Percentiles rank a stretch among this genome's conserved stretches.
Evolutionary conservation across 2,329 filamentous ascomycete genomes (phyloP).

Genomic region (Diaporthe ilicicola): DNA sequence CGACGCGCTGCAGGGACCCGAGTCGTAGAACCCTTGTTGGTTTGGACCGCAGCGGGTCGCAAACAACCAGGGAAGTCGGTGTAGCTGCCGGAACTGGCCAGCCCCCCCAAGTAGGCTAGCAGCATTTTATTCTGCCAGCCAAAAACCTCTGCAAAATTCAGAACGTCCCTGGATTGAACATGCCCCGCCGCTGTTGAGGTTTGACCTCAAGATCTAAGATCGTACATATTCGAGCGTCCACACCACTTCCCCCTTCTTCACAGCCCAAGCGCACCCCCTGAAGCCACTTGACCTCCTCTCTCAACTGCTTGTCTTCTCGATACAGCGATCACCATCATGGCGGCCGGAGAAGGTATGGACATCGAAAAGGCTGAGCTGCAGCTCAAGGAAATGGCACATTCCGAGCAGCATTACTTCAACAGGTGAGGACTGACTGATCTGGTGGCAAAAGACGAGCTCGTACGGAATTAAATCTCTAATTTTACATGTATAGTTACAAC

Average conservation of each 20-base stretch:
- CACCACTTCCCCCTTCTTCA: background rate
- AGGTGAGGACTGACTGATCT: constrained; percentile 65
- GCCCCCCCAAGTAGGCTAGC: background rate
- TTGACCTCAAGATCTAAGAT: background rate
- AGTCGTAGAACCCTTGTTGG: background rate
- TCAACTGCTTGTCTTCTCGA: background rate
- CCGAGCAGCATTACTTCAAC: constrained; percentile 99
- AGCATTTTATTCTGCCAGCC: constrained; percentile 14
- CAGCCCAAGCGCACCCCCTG: too few species aligned
- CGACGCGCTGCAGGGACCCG: background rate
- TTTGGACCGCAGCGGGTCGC: too few species aligned
- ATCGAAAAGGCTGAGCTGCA: constrained; percentile 67
- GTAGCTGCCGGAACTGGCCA: background rate
- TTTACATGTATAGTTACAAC: constrained; percentile 76
- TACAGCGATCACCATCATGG: constrained; percentile 45
- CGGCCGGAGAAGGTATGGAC: constrained; percentile 62
- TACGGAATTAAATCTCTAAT: background rate
- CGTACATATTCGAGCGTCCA: background rate
- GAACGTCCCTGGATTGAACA: constrained; percentile 14
- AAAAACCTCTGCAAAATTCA: constrained; percentile 24
- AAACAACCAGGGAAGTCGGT: constrained; percentile 11
- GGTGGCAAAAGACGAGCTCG: constrained; percentile 4
- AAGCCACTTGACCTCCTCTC: background rate
- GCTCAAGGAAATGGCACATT: constrained; percentile 83
- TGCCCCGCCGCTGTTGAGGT: constrained; percentile 4